Conservation (phyloP, 352 stramenopile genomes). For the Salisapilia sapeloensis region DNA sequence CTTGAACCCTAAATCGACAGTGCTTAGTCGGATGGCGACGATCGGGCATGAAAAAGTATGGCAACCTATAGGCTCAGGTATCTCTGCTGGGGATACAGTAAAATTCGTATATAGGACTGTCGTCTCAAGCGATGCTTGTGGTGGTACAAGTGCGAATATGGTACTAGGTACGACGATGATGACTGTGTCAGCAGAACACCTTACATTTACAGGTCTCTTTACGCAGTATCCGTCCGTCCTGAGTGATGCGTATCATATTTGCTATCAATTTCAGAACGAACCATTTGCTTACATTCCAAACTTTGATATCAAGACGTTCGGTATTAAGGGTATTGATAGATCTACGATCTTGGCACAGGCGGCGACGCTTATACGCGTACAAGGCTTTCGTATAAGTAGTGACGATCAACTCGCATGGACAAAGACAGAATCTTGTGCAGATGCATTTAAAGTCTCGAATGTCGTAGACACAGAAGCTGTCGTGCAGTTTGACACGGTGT, state of each 20-base stretch:
- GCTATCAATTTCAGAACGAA: slow-evolving; percentile 56
- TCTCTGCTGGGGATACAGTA: slow-evolving; percentile 15
- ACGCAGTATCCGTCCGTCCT: slow-evolving; percentile 13
- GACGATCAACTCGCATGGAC: slow-evolving; percentile 38
- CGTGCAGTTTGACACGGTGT: slow-evolving; percentile 13
- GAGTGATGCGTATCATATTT: slow-evolving; percentile 37
- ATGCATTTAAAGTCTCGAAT: slow-evolving; percentile 9
- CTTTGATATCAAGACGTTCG: slow-evolving; percentile 24
- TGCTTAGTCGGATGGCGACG: slow-evolving; percentile 16
- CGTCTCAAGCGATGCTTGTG: slow-evolving; percentile 23
- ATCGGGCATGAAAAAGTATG: slow-evolving; percentile 29
- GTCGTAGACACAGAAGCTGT: slow-evolving; percentile 12
- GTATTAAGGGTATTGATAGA: slow-evolving; percentile 20
- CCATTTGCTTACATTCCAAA: slow-evolving; percentile 27
- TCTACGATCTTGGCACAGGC: slow-evolving; percentile 20
- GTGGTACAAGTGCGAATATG: slow-evolving; percentile 13
- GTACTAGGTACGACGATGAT: slow-evolving; percentile 16
- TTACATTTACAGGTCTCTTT: slow-evolving; percentile 21
- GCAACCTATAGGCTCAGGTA: slow-evolving; percentile 24
- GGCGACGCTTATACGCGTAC: slow-evolving; percentile 21
- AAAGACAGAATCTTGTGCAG: slow-evolving; percentile 10
- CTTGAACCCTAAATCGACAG: slow-evolving; percentile 8
- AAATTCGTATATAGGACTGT: slow-evolving; percentile 44
- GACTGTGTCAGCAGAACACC: slow-evolving; percentile 7
- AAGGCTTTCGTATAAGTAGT: slow-evolving; percentile 24